These are phyloP conservation scores for Boletus semigastroideus DNA, from an alignment of 1,284 basidiomycete genomes.

Conservation along the genomic window DNA sequence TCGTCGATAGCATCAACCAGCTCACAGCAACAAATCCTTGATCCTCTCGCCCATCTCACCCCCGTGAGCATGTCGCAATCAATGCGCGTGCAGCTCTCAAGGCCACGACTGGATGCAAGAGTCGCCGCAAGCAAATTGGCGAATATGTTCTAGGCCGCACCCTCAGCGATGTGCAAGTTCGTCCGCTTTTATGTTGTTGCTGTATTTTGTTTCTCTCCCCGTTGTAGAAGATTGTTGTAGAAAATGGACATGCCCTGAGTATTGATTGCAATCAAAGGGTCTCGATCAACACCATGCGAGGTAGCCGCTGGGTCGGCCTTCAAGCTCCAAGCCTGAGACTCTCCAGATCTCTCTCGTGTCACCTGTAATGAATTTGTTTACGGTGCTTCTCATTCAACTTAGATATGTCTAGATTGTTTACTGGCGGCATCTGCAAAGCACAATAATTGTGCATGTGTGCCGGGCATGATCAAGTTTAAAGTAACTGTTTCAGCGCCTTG, in stretches of 20 bases:
- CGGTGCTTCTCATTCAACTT: not conserved
- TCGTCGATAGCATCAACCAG: constrained; percentile 19
- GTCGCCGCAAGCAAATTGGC: constrained; percentile 87
- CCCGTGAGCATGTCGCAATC: constrained; percentile 65
- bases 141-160: constrained; percentile 66
- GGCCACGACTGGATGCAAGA: constrained; percentile 71
- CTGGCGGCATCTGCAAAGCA: not conserved
- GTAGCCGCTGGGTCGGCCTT: too few species aligned
- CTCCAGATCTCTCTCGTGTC: too few species aligned
- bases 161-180: not conserved
- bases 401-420: not conserved
- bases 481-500: constrained; percentile 66
- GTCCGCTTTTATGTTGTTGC: constrained; percentile 16
- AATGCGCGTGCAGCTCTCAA: constrained; percentile 62
- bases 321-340: too few species aligned
- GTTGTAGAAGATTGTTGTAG: constrained; percentile 8
- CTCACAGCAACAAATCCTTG: constrained; percentile 38
- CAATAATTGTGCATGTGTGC: not conserved
- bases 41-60: constrained; percentile 61
- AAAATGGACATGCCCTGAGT: constrained; percentile 6
- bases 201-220: constrained; percentile 16
- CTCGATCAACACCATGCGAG: not conserved
- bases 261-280: not conserved
- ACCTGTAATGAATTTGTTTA: not conserved
- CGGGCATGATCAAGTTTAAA: constrained; percentile 38